Evolutionary conservation across 2,329 filamentous ascomycete genomes (phyloP), one percentile per base, ranked within the genome.

Genomic region (Fusarium transvaalense): DNA sequence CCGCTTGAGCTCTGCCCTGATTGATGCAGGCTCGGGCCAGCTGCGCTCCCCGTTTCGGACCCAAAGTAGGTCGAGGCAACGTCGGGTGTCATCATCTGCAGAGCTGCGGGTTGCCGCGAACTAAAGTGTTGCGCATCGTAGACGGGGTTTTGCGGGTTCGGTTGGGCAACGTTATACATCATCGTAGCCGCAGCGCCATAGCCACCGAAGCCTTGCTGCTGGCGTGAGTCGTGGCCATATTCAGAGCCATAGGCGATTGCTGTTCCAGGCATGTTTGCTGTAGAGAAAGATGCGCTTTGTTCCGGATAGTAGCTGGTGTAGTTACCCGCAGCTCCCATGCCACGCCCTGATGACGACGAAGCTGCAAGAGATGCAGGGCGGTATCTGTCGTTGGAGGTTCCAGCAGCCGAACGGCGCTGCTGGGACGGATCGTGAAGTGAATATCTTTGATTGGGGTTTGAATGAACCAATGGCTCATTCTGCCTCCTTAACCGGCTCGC

Each of bases 41-140:
- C 85, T 61, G 89, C 83, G 68, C 86, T 72, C 35, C 74, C 74
- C 47, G 75, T 56, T 53, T 79, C 78, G 19, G 79, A 75, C 55
- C 68, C 73, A 80, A 93, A 94, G 83, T 96, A 97, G 76, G 91
- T 90, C 82, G 90, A 85, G 76, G 90, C 72, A 48, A 79, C 77
- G 51, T 80, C 78, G 9, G 76, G 76, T 38, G 77, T 69, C 78
- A 88, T 84, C 81, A 93, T 92, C 78, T 93, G 91, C 81, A 96
- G 88, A 64, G 87, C 88, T 84, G 91, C 88, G 81, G 91, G 87
- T 77, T 93, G 92, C 83, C 91, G 90, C 72, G 89, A 83, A 76
- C 90, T 86, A 82, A 93, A 97, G 76, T 90, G 90, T 77, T 90
- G 88, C 76, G 88, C 83, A 79, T 95, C 92, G 82, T 97, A 97